Evolutionary conservation across 257 asterid species (phyloP).

Genomic region (Fraxinus anomala): DNA sequence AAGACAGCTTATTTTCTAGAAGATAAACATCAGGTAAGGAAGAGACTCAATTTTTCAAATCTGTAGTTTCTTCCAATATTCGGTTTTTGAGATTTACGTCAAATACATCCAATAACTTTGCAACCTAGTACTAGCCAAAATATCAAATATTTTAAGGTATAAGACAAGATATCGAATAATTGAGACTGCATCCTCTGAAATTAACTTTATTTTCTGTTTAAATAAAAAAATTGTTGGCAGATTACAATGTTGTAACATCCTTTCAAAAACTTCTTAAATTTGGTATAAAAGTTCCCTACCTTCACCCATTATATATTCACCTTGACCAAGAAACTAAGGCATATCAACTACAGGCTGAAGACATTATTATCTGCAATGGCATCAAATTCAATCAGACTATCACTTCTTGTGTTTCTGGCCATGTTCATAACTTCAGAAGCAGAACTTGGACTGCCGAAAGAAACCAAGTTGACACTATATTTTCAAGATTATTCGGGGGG

Average conservation of each 20-base stretch:
- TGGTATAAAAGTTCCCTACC: background rate
- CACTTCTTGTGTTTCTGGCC: constrained; percentile 21
- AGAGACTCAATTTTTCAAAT: too few species aligned
- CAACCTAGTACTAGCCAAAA: background rate
- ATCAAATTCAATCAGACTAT: constrained; percentile 9
- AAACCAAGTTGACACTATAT: constrained; percentile 42
- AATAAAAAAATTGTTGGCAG: background rate
- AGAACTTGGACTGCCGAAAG: constrained; percentile 26
- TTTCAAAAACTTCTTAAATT: background rate
- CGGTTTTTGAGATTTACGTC: too few species aligned
- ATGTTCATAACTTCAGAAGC: constrained; percentile 21
- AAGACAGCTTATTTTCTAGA: too few species aligned
- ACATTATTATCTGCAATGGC: constrained; percentile 19
- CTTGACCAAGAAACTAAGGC: background rate
- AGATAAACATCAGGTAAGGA: too few species aligned
- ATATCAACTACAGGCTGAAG: background rate
- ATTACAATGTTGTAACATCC: background rate
- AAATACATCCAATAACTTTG: background rate
- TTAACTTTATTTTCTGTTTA: background rate
- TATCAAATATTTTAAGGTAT: background rate
- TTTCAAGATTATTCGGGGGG: constrained; percentile 55
- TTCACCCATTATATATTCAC: background rate
- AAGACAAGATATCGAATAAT: background rate
- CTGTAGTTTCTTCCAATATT: too few species aligned
- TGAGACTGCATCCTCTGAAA: background rate